Base-by-base conservation (phyloP, 1,284 basidiomycete species). In the Heliocybe sulcata region DNA sequence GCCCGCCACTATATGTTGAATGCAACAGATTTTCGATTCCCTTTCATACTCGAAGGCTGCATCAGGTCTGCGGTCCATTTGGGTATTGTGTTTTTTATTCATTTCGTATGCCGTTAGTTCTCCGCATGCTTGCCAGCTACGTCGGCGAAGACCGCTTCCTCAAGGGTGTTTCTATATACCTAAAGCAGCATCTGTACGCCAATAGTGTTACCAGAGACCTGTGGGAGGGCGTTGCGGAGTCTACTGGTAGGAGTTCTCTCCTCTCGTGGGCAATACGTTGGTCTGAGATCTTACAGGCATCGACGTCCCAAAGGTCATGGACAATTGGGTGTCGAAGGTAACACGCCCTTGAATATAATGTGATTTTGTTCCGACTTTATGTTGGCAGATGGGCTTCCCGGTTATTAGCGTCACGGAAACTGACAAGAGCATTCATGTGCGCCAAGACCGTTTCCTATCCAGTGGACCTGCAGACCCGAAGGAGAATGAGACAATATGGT, bases 401-500 rank as follows among this genome's bases (percentile, higher is more conserved):
- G 85, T 98, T 25, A 69, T 99, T 53, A 90, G 85, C 16, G 92
- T 98, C 47, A 88, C 83, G 0, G 94, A 98, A 70, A 79, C 75
- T 8, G 70, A 75, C 1, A 81, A 81, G 50, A 85, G 86, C 16
- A 85, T 95, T 61, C 75, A 74, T 56, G 76, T 95, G 51, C 85
- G 87, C 45, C 96, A 99, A 72, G 93, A 97, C 69, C 84, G 96
- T 25, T 98, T 98, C 81, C 75, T 98, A 51, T 89, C 92, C 64
- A 92, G 87, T 2, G 94, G 94, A 2, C 82, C 81, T 59, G 84
- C 84, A 14, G 80, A 82, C 57, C 79, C 83, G 0, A 83, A 93
- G 65, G 91, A 98, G 61, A 95, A 98, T 66, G 78, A 93, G 71
- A 97, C 93, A 1, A 77, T 94, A 58, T 98, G 96, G 95, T 86